Percentiles rank a stretch among this genome's conserved stretches.
These are phyloP conservation scores for Leccinum longicurvipes DNA, from an alignment of 768 basidiomycete species.

Conservation along the genomic window DNA sequence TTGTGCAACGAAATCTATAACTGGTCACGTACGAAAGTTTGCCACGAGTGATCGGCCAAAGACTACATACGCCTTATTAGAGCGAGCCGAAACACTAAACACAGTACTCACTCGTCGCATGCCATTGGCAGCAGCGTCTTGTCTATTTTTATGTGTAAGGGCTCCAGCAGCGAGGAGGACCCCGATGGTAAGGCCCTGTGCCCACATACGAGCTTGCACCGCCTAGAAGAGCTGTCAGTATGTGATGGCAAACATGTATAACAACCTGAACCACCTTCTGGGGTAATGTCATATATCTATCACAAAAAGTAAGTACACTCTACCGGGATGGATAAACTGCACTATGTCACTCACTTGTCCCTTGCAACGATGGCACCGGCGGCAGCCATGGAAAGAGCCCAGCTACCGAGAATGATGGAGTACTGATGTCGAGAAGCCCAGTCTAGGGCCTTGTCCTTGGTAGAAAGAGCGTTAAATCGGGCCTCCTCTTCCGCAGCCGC, in stretches of 20 bases:
- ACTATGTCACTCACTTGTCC: slow-evolving; percentile 44
- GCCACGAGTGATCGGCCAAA: slow-evolving; percentile 28
- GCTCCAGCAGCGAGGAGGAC: slow-evolving; percentile 69
- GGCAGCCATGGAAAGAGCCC: slow-evolving; percentile 64
- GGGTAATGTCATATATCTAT: slow-evolving; percentile 26
- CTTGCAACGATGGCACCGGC: slow-evolving; percentile 68
- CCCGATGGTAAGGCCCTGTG: slow-evolving; percentile 77
- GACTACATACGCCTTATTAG: slow-evolving; percentile 9
- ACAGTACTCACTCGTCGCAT: slow-evolving; percentile 21
- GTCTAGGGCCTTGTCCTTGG: slow-evolving; percentile 53
- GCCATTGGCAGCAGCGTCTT: slow-evolving; percentile 32
- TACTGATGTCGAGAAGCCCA: slow-evolving; percentile 70
- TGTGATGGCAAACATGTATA: too few species aligned
- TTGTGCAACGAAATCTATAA: neutral
- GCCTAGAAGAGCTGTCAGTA: slow-evolving; percentile 44
- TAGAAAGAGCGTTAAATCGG: slow-evolving; percentile 49
- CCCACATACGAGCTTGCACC: slow-evolving; percentile 89
- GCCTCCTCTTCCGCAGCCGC: slow-evolving; percentile 31
- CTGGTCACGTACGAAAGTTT: slow-evolving; percentile 20
- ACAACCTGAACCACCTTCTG: slow-evolving; percentile 21
- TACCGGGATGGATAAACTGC: too few species aligned
- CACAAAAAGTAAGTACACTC: neutral
- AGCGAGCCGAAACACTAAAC: too few species aligned
- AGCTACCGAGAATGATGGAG: slow-evolving; percentile 68
- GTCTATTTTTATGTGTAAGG: slow-evolving; percentile 50